phyloP scores from a whole-genome alignment of 2,329 filamentous ascomycete genomes.

The Verticillium nubilum region DNA sequence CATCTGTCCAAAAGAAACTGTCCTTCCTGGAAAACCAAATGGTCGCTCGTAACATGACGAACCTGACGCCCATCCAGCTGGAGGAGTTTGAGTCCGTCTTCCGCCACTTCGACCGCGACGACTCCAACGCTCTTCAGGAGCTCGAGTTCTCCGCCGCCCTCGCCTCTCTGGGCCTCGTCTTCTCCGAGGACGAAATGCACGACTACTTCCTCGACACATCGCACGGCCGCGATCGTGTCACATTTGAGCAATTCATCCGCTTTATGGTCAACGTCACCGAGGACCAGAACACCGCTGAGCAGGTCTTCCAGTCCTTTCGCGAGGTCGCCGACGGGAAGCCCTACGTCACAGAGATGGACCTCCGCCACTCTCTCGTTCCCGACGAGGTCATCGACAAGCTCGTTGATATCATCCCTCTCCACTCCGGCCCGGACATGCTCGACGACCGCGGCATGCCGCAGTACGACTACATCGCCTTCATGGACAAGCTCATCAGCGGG shows the following conservation, averaged over 20 bases:
- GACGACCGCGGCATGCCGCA: conserved; percentile 80
- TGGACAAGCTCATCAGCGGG: conserved; percentile 73
- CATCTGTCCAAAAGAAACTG: conserved; percentile 91
- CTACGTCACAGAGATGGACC: conserved; percentile 96
- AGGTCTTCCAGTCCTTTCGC: conserved; percentile 95
- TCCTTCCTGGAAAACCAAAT: conserved; percentile 97
- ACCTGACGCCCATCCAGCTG: conserved; percentile 93
- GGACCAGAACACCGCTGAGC: conserved; percentile 97
- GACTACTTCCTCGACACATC: conserved; percentile 89
- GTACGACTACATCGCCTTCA: conserved; percentile 95
- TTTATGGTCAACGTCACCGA: conserved; percentile 99
- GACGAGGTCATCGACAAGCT: conserved; percentile 96
- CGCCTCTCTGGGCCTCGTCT: conserved; percentile 90
- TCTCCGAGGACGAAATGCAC: conserved; percentile 98
- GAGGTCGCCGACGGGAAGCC: conserved; percentile 98
- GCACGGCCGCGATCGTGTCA: conserved; percentile 71
- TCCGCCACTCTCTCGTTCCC: conserved; percentile 89
- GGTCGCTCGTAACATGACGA: conserved; percentile 97
- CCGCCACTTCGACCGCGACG: conserved; percentile 92
- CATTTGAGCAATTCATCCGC: conserved; percentile 96
- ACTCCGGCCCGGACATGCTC: conserved; percentile 78
- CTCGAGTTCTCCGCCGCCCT: conserved; percentile 94
- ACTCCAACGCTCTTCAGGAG: conserved; percentile 84
- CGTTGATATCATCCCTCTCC: conserved; percentile 76
- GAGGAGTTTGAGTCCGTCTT: conserved; percentile 99